Evolutionary conservation across 2,329 filamentous ascomycete genomes (phyloP).

Genomic region (Diplodia corticola): DNA sequence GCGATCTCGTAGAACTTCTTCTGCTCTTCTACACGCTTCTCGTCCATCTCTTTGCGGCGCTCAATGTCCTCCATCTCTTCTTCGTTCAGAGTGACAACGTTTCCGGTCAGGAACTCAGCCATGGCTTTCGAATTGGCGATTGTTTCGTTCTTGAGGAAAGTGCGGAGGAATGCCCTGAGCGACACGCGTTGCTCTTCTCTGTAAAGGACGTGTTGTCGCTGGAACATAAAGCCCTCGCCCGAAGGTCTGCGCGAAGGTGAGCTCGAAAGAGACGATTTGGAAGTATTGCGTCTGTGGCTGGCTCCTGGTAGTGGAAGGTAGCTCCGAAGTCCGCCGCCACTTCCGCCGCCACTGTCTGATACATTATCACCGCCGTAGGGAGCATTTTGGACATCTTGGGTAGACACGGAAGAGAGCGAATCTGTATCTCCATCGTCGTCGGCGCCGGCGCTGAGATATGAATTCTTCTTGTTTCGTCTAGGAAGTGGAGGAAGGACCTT

Average conservation of each 20-base stretch:
- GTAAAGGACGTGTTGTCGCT: slow-evolving; percentile 63
- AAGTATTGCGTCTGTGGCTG: slow-evolving; percentile 46
- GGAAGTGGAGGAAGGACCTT: slow-evolving; percentile 85
- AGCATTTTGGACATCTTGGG: slow-evolving; percentile 55
- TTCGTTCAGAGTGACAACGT: slow-evolving; percentile 73
- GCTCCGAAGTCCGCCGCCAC: slow-evolving; percentile 44
- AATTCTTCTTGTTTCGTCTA: slow-evolving; percentile 84
- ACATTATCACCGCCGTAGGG: slow-evolving; percentile 1
- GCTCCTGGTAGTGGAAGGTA: slow-evolving; percentile 39
- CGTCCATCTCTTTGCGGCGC: slow-evolving; percentile 77
- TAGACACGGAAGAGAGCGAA: slow-evolving; percentile 79
- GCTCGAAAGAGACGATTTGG: slow-evolving; percentile 38
- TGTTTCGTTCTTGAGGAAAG: slow-evolving; percentile 78
- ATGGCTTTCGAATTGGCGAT: slow-evolving; percentile 82
- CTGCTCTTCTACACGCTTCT: slow-evolving; percentile 88
- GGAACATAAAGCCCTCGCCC: slow-evolving; percentile 27
- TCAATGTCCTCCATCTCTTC: slow-evolving; percentile 83
- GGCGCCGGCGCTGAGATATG: slow-evolving; percentile 58
- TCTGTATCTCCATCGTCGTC: slow-evolving; percentile 72
- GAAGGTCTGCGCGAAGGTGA: slow-evolving; percentile 26
- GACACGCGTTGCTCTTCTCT: slow-evolving; percentile 91
- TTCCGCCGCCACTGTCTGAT: slow-evolving; percentile 32
- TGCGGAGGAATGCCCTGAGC: slow-evolving; percentile 84
- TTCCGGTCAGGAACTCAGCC: slow-evolving; percentile 73
- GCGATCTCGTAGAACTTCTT: slow-evolving; percentile 95